Conservation (phyloP, 148 eudicot genomes). For the Chenopodium album region DNA sequence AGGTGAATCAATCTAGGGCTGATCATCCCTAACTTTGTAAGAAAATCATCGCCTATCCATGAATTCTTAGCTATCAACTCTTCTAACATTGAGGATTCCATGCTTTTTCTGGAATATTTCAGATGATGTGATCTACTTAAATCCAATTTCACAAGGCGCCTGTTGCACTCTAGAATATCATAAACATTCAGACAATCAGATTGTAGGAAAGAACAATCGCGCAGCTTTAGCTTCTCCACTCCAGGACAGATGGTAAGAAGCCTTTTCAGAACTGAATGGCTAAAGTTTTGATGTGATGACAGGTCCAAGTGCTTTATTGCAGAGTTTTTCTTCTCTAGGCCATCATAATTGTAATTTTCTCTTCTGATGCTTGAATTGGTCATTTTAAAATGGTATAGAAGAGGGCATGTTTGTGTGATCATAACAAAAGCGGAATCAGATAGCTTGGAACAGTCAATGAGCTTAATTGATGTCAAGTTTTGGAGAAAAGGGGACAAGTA, state of each 20-base stretch:
- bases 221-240: slow-evolving; percentile 19
- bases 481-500: slow-evolving; percentile 19
- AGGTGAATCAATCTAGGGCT: slow-evolving; percentile 19
- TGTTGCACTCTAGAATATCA: slow-evolving; percentile 21
- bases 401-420: slow-evolving; percentile 26
- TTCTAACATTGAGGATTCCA: slow-evolving; percentile 16
- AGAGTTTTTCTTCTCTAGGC: neutral
- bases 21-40: slow-evolving; percentile 19
- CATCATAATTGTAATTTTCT: slow-evolving; percentile 9
- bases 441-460: slow-evolving; percentile 12
- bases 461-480: slow-evolving; percentile 13
- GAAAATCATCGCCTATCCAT: slow-evolving; percentile 18
- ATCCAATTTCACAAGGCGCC: slow-evolving; percentile 1
- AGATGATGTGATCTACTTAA: neutral
- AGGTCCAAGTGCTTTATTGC: slow-evolving; percentile 15
- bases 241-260: slow-evolving; percentile 20
- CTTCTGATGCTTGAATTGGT: slow-evolving; percentile 19
- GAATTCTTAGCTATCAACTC: slow-evolving; percentile 9
- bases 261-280: slow-evolving; percentile 7
- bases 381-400: slow-evolving; percentile 19
- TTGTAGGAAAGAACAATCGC: neutral
- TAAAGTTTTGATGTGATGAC: neutral
- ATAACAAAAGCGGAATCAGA: slow-evolving; percentile 23
- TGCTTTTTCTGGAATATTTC: slow-evolving; percentile 8
- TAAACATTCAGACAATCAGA: slow-evolving; percentile 15